Percentiles rank a stretch among this genome's conserved stretches.
phyloP scores from a whole-genome alignment of 768 basidiomycete genomes.

The Termitomyces bulborhizus region DNA sequence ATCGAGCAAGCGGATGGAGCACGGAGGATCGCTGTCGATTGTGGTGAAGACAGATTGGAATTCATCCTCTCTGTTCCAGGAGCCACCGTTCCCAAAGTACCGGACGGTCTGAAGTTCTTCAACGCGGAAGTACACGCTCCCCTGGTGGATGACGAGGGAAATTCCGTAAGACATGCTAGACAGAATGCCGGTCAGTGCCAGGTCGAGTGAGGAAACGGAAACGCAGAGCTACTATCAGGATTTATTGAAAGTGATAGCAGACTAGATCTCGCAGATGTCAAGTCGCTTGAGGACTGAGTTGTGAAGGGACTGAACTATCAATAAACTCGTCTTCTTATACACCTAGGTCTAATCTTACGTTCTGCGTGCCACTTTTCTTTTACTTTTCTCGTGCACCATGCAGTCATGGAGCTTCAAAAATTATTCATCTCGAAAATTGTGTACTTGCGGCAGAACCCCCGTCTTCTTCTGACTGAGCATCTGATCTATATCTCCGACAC shows the following conservation, averaged over 20 bases:
- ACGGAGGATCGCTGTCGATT: conserved; percentile 32
- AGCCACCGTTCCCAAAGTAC: conserved; percentile 27
- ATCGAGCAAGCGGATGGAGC: conserved; percentile 13
- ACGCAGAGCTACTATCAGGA: background rate
- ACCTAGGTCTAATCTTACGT: too few species aligned
- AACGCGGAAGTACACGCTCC: conserved; percentile 15
- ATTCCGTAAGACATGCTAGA: background rate
- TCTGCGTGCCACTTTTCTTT: too few species aligned
- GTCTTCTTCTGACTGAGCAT: too few species aligned
- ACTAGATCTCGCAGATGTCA: background rate
- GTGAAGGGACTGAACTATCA: background rate
- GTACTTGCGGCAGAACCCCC: too few species aligned
- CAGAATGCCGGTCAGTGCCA: background rate
- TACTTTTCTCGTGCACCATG: too few species aligned
- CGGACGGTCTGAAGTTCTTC: conserved; percentile 26
- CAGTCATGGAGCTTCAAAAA: too few species aligned
- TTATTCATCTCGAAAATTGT: too few species aligned
- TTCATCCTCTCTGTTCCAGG: conserved; percentile 20
- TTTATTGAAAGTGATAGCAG: background rate
- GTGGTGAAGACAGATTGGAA: conserved; percentile 21
- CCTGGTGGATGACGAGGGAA: background rate
- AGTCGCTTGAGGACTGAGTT: background rate
- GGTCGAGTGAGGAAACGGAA: background rate
- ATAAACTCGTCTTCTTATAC: background rate
- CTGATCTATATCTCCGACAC: too few species aligned